These are phyloP conservation scores for Clarireedia homoeocarpa DNA, from an alignment of 2,329 filamentous ascomycete species.

Conservation along the genomic window DNA sequence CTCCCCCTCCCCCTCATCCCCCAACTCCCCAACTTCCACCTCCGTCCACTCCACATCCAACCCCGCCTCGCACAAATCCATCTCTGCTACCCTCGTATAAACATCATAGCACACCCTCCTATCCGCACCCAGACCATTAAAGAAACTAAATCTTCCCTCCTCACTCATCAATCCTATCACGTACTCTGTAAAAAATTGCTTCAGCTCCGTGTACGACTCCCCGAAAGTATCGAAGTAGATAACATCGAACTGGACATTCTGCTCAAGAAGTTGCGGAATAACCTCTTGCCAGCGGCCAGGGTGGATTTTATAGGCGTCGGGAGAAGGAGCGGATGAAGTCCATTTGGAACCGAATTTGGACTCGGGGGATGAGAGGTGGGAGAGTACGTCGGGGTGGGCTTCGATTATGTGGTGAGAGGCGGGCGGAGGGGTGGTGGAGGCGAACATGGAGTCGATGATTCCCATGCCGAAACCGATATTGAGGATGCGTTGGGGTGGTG, in stretches of 20 bases:
- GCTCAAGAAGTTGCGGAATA: conserved; percentile 57
- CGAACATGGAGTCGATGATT: conserved; percentile 73
- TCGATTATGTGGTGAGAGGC: conserved; percentile 76
- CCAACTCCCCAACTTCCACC: conserved; percentile 35
- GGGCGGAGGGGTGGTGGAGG: conserved; percentile 48
- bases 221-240: conserved; percentile 99
- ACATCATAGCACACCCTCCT: conserved; percentile 92
- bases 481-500: conserved; percentile 57
- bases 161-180: conserved; percentile 71
- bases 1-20: conserved; percentile 62
- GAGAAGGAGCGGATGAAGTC: conserved; percentile 46
- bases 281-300: conserved; percentile 76
- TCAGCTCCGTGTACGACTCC: conserved; percentile 81
- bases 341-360: conserved; percentile 45
- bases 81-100: conserved; percentile 84
- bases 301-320: conserved; percentile 60
- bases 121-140: conserved; percentile 89
- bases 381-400: conserved; percentile 70
- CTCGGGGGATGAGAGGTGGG: conserved; percentile 41
- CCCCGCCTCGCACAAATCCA: conserved; percentile 82
- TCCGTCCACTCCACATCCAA: conserved; percentile 84
- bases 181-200: conserved; percentile 80
- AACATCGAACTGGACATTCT: conserved; percentile 68
- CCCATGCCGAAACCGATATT: conserved; percentile 92
- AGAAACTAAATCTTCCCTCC: conserved; percentile 73